Evolutionary conservation across 371 early-diverging fungal species (phyloP), one percentile per base, ranked within the genome.

Genomic region (Zopfochytrium polystomum): DNA sequence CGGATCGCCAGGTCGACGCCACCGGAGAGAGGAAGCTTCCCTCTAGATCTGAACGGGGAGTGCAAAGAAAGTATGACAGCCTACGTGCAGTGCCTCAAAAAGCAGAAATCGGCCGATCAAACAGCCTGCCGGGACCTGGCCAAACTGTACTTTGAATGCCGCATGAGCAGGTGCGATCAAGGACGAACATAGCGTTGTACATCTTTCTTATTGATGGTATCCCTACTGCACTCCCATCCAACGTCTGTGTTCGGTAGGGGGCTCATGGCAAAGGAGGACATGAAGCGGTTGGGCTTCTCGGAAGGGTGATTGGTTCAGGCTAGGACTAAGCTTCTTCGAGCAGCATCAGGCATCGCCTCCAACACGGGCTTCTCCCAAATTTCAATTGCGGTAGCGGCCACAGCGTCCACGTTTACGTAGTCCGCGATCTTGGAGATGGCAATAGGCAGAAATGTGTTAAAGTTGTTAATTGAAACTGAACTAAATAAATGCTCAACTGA

Each of bases 1-100:
- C 60, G 60, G 9, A 32, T 25, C 65, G 68, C 73, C 45, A 52
- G 59, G 6, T 80, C 88, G 6, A 74, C 74, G 30, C 86, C 91
- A 2, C 91, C 91, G 22, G 85, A 85, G 47, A 76, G 83, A 49
- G 91, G 91, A 18, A 84, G 86, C 57, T 91, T 91, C 61, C 89
- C 91, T 31, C 71, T 91, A 45, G 91, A 91, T 42, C 30, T 64
- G 57, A 84, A 50, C 15, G 89, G 87, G 29, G 88, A 88, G 66
- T 92, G 92, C 66, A 82, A 82, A 48, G 63, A 70, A 6, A 72
- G 76, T 50, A 87, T 89, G 80, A 82, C 84, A 60, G 77, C 76
- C n/a, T 92, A 89, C 67, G 74, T 90, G 30, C 72, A 66, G 20
- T 92, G 92, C 67, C 66, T 92, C 45, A 83, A 84, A 63, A 71